phyloP scores from a whole-genome alignment of 768 basidiomycete genomes.

The Lactarius hengduanensis region DNA sequence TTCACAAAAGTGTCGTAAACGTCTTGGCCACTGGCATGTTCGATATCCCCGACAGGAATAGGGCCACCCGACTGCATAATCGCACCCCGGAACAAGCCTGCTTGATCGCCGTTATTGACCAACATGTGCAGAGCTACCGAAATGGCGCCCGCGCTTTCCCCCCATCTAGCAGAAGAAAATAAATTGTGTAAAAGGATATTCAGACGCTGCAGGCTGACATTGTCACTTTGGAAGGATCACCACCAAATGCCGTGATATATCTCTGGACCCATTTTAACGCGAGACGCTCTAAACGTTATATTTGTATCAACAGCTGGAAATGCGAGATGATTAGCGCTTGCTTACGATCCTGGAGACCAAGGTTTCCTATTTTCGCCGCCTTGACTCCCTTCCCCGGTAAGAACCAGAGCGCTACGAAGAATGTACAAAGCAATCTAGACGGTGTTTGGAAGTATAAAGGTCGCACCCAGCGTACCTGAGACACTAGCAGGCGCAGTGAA shows the following conservation, averaged over 20 bases:
- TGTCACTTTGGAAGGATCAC: constrained; percentile 38
- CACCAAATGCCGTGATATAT: constrained; percentile 43
- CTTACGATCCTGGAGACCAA: constrained; percentile 29
- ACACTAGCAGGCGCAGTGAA: neutral
- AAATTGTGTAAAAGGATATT: neutral
- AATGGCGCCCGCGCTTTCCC: constrained; percentile 43
- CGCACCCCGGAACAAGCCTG: constrained; percentile 31
- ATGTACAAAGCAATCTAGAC: neutral
- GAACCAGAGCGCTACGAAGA: constrained; percentile 24
- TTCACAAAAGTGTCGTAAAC: constrained; percentile 30
- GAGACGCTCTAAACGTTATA: constrained; percentile 31
- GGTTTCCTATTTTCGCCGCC: constrained; percentile 25
- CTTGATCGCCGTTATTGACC: constrained; percentile 29
- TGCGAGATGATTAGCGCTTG: neutral
- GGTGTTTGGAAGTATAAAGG: neutral
- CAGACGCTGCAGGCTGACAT: constrained; percentile 25
- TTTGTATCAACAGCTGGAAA: constrained; percentile 4
- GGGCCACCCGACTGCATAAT: constrained; percentile 34
- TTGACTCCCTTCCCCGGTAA: constrained; percentile 26
- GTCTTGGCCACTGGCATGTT: constrained; percentile 20
- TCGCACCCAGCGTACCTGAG: constrained; percentile 6
- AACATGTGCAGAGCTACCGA: constrained; percentile 35
- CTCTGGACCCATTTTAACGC: constrained; percentile 44
- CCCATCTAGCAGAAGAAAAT: constrained; percentile 28
- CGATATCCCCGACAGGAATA: constrained; percentile 27